A percentile compares a stretch with the other conserved stretches of the same genome.
phyloP scores from a whole-genome alignment of 768 basidiomycete species.

The Gautieria morchelliformis region DNA sequence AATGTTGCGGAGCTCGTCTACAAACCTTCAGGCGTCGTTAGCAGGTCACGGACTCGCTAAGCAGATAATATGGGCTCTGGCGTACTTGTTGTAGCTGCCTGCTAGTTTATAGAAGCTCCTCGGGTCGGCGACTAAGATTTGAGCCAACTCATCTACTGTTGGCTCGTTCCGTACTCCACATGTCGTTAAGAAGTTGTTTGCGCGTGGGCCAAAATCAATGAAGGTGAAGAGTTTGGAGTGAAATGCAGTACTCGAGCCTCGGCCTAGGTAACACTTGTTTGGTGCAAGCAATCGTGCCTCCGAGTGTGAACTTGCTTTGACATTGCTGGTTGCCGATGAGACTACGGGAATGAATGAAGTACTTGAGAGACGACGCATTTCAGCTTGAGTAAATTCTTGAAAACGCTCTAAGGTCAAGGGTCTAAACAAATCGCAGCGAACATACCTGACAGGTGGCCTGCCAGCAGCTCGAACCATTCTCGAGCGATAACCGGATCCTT shows the following conservation, averaged over 20 bases:
- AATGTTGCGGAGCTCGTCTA: constrained; percentile 74
- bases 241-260: constrained; percentile 42
- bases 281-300: constrained; percentile 41
- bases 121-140: constrained; percentile 60
- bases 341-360: constrained; percentile 58
- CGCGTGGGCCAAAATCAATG: constrained; percentile 76
- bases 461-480: constrained; percentile 59
- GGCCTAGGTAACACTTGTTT: constrained; percentile 59
- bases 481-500: constrained; percentile 42
- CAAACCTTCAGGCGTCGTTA: constrained; percentile 41
- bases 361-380: constrained; percentile 49
- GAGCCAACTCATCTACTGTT: constrained; percentile 71
- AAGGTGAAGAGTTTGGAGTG: constrained; percentile 81
- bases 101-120: constrained; percentile 61
- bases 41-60: neutral
- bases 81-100: constrained; percentile 60
- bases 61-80: neutral
- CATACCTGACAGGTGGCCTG: constrained; percentile 52
- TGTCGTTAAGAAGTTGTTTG: constrained; percentile 75
- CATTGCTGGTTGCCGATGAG: neutral
- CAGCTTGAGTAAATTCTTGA: constrained; percentile 47
- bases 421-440: constrained; percentile 9
- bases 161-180: constrained; percentile 87
- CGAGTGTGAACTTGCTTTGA: neutral
- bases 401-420: neutral